phyloP scores from a whole-genome alignment of 2,329 filamentous ascomycete genomes.

The Monilinia fructigena region DNA sequence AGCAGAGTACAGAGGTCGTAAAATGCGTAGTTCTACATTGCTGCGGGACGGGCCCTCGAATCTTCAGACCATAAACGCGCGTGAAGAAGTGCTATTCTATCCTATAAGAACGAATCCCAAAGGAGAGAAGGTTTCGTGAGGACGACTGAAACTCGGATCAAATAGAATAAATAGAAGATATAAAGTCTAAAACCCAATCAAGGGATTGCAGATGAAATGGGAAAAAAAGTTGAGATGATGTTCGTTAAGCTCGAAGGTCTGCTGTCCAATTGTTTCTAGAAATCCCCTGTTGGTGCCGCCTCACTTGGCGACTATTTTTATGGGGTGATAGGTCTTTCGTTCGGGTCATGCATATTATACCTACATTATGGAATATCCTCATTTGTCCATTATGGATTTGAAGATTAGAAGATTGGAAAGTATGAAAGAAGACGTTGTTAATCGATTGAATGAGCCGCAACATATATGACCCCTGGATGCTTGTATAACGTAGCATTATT shows the following conservation, averaged over 20 bases:
- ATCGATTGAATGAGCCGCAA: background rate
- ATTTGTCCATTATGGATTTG: background rate
- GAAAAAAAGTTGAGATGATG: background rate
- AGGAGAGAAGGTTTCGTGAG: slow-evolving; percentile 1
- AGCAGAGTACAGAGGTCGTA: background rate
- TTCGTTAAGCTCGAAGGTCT: slow-evolving; percentile 5
- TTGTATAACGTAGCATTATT: background rate
- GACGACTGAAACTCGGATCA: background rate
- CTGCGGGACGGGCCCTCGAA: slow-evolving; percentile 8
- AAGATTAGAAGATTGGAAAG: background rate
- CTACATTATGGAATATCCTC: background rate
- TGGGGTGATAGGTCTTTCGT: background rate
- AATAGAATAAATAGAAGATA: background rate
- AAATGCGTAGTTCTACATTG: background rate
- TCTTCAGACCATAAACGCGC: slow-evolving; percentile 19
- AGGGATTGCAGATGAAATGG: background rate
- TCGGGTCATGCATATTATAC: background rate
- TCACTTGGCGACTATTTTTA: slow-evolving; percentile 5
- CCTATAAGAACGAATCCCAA: background rate
- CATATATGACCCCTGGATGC: background rate
- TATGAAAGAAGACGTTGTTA: background rate
- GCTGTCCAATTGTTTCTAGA: slow-evolving; percentile 23
- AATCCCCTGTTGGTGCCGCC: slow-evolving; percentile 7
- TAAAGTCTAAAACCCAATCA: background rate
- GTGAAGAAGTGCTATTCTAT: slow-evolving; percentile 4